Evolutionary conservation across 1,139 yeast genomes (phyloP).

Genomic region (Zygoascus hellenicus): DNA sequence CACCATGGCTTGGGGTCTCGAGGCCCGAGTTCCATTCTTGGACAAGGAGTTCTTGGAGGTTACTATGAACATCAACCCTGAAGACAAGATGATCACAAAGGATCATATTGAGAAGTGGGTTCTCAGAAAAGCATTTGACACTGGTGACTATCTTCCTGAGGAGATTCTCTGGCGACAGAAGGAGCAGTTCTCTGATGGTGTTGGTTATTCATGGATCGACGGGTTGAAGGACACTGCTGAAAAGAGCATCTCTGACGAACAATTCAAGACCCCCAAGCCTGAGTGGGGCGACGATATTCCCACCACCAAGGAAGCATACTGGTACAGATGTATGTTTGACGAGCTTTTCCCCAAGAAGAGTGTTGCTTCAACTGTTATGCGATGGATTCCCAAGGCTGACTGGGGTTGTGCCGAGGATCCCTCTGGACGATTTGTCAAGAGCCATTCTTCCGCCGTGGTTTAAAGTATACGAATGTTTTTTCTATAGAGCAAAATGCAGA

Average conservation of each 20-base stretch:
- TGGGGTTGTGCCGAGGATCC: conserved; percentile 99
- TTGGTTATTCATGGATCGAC: conserved; percentile 99
- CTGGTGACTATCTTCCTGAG: conserved; percentile 83
- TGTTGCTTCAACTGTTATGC: conserved; percentile 94
- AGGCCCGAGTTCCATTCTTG: conserved; percentile 98
- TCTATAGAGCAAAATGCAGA: neutral
- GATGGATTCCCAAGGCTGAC: conserved; percentile 99
- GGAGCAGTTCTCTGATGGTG: conserved; percentile 99
- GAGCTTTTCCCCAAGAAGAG: conserved; percentile 83
- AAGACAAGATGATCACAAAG: conserved; percentile 67
- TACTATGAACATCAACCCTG: conserved; percentile 91
- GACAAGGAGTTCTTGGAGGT: conserved; percentile 89
- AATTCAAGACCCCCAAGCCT: conserved; percentile 81
- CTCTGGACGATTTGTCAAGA: conserved; percentile 91
- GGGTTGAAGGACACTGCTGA: conserved; percentile 95
- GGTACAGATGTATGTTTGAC: conserved; percentile 96
- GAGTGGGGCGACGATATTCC: conserved; percentile 97
- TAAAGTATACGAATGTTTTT: conserved; percentile 13
- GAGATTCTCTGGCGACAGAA: conserved; percentile 99
- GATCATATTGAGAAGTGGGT: conserved; percentile 83
- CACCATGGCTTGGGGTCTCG: conserved; percentile 99
- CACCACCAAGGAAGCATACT: conserved; percentile 96
- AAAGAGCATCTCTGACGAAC: conserved; percentile 77
- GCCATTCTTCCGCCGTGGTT: conserved; percentile 45
- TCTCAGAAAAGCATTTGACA: conserved; percentile 95